These are phyloP conservation scores for Rhododendron mucronatum DNA, from an alignment of 148 eudicot genomes.

Conservation along the genomic window DNA sequence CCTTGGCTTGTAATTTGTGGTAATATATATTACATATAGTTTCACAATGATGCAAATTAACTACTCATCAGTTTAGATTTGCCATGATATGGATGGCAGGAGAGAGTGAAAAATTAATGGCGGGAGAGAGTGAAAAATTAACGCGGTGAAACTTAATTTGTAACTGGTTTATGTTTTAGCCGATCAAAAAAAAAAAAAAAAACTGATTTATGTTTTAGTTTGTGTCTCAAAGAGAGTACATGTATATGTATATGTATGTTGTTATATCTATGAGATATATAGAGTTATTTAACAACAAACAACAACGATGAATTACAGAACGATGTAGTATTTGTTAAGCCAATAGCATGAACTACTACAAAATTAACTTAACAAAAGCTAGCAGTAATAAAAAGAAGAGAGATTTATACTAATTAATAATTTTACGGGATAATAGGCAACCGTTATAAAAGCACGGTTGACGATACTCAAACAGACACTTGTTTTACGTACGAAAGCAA, in stretches of 20 bases:
- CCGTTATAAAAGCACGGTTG: background rate
- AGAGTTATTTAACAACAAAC: no score
- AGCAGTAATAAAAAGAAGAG: no score
- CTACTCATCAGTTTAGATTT: background rate
- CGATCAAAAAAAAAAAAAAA: no score
- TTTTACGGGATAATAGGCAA: background rate
- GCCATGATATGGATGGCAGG: background rate
- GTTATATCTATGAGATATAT: no score
- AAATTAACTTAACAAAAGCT: no score
- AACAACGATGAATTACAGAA: no score
- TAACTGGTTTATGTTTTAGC: no score
- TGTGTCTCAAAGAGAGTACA: no score
- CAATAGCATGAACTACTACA: no score
- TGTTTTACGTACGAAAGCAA: background rate
- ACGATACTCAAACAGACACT: background rate
- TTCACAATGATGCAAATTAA: background rate
- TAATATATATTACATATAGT: background rate
- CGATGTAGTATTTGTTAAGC: no score
- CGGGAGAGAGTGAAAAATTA: background rate
- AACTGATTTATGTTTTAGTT: no score
- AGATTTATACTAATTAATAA: background rate
- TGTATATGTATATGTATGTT: no score
- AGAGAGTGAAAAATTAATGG: background rate
- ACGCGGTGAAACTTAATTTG: background rate
- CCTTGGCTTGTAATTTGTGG: background rate